Evolutionary conservation across 2,329 filamentous ascomycete species (phyloP).

Genomic region (Sporothrix pallida): DNA sequence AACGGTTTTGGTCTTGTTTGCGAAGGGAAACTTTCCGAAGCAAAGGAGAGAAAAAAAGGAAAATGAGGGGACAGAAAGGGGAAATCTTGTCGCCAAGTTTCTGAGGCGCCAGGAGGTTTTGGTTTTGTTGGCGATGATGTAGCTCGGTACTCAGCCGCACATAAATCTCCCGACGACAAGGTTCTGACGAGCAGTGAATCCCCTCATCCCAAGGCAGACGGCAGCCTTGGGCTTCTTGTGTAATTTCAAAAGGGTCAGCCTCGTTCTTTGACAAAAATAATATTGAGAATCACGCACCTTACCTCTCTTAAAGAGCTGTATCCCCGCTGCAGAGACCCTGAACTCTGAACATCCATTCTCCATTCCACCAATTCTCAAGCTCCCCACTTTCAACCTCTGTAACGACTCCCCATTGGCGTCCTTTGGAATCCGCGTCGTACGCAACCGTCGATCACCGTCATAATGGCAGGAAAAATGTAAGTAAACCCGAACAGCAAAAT

Average conservation of each 20-base stretch:
- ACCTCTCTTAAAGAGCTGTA: background rate
- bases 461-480: constrained; percentile 28
- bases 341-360: background rate
- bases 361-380: background rate
- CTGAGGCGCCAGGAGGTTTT: background rate
- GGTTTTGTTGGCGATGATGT: background rate
- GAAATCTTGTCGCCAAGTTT: background rate
- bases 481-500: background rate
- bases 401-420: background rate
- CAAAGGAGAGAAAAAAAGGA: background rate
- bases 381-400: background rate
- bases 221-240: background rate
- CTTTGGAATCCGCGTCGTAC: background rate
- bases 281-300: background rate
- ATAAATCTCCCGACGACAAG: background rate
- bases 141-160: background rate
- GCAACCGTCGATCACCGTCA: background rate
- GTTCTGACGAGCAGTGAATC: background rate
- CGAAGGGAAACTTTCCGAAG: background rate
- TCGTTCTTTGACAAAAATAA: background rate
- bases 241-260: background rate
- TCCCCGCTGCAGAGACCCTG: background rate
- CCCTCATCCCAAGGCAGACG: background rate
- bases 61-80: background rate
- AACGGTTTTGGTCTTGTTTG: background rate